Evolutionary conservation across 2,329 filamentous ascomycete species (phyloP).

Genomic region (Calonectria multiphialidica): DNA sequence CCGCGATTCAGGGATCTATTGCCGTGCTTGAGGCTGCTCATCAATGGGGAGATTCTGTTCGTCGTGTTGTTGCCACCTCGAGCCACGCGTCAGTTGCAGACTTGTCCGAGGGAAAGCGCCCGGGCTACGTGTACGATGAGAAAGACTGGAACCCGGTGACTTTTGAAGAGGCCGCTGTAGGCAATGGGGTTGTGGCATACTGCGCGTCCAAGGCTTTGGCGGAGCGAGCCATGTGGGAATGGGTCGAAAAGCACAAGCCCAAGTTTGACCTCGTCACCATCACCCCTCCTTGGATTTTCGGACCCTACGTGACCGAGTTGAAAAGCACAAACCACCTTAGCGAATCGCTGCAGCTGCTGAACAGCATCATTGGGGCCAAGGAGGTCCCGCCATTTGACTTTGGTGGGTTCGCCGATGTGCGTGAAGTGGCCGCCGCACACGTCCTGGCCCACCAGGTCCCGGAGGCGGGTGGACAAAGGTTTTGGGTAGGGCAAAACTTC

Average conservation of each 20-base stretch:
- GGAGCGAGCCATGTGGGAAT: constrained; percentile 74
- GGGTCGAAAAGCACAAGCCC: constrained; percentile 43
- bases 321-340: constrained; percentile 27
- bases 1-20: constrained; percentile 65
- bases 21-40: constrained; percentile 63
- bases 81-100: constrained; percentile 53
- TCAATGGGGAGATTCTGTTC: constrained; percentile 62
- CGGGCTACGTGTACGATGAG: constrained; percentile 44
- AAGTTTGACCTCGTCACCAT: constrained; percentile 73
- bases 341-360: constrained; percentile 32
- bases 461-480: constrained; percentile 70
- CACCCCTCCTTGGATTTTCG: constrained; percentile 72
- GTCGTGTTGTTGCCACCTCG: constrained; percentile 70
- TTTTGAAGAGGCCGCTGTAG: constrained; percentile 30
- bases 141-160: constrained; percentile 47
- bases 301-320: constrained; percentile 60
- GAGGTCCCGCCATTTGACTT: constrained; percentile 37
- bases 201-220: constrained; percentile 64
- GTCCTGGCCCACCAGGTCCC: constrained; percentile 67
- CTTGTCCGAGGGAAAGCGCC: constrained; percentile 50
- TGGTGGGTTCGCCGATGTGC: constrained; percentile 65
- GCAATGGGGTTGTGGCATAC: constrained; percentile 35
- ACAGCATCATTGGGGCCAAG: constrained; percentile 28
- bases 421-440: constrained; percentile 71
- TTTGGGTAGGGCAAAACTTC: constrained; percentile 72